phyloP scores from a whole-genome alignment of 345 rosid genomes.

The Draba incana region DNA sequence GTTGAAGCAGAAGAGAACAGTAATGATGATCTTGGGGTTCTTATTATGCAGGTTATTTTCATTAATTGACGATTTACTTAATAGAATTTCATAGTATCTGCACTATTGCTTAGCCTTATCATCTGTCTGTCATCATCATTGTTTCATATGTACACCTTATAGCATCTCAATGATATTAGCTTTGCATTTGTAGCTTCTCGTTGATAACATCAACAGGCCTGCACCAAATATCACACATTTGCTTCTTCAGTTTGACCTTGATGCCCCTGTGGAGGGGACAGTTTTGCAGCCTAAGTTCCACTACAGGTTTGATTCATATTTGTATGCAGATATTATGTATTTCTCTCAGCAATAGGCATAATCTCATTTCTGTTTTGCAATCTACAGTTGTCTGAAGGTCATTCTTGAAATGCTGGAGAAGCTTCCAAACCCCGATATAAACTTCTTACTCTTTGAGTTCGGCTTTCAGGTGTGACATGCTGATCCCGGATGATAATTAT shows the following conservation, averaged over 20 bases:
- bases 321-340: conserved; percentile 5
- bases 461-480: conserved; percentile 74
- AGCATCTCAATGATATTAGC: conserved; percentile 18
- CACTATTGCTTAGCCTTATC: conserved; percentile 16
- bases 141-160: conserved; percentile 9
- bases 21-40: conserved; percentile 78
- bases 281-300: conserved; percentile 90
- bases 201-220: conserved; percentile 80
- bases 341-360: conserved; percentile 14
- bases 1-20: conserved; percentile 68
- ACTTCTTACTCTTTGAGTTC: conserved; percentile 83
- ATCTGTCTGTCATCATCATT: conserved; percentile 3
- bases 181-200: conserved; percentile 66
- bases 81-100: conserved; percentile 6
- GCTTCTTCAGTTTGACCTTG: conserved; percentile 89
- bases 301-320: conserved; percentile 65
- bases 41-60: conserved; percentile 81
- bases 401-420: conserved; percentile 87
- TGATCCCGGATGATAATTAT: conserved; percentile 24
- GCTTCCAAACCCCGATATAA: conserved; percentile 73
- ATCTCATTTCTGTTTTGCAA: conserved; percentile 20
- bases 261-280: conserved; percentile 73
- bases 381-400: conserved; percentile 89
- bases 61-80: conserved; percentile 5
- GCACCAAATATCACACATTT: conserved; percentile 93